phyloP scores from a whole-genome alignment of 2,329 filamentous ascomycete genomes.

The Fusarium napiforme region DNA sequence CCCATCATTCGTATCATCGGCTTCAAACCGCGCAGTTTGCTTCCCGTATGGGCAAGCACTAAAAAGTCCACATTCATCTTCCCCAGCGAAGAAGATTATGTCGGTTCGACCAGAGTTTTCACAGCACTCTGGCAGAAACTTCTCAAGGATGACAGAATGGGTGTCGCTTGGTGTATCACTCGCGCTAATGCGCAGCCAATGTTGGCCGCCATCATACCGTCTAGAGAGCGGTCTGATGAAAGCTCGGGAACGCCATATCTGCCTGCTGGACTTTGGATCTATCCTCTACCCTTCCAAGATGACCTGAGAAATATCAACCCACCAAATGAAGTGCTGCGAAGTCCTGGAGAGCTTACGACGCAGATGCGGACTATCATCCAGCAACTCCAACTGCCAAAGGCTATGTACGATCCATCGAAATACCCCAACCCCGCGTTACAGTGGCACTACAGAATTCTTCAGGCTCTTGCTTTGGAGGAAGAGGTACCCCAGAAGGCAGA shows the following conservation, averaged over 20 bases:
- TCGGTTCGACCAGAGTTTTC: conserved; percentile 94
- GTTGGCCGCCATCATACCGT: conserved; percentile 84
- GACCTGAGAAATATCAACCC: conserved; percentile 83
- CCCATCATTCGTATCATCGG: conserved; percentile 89
- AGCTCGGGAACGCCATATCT: conserved; percentile 74
- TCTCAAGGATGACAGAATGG: conserved; percentile 81
- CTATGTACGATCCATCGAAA: conserved; percentile 81
- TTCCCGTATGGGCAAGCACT: conserved; percentile 86
- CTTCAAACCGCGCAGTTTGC: conserved; percentile 82
- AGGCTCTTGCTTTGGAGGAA: conserved; percentile 90
- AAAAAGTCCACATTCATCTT: conserved; percentile 94
- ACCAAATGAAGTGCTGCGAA: conserved; percentile 60
- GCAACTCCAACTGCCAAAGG: conserved; percentile 89
- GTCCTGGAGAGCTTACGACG: conserved; percentile 79
- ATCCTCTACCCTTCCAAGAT: conserved; percentile 88
- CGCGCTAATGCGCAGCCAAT: conserved; percentile 82
- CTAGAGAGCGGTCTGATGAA: conserved; percentile 72
- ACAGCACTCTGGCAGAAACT: conserved; percentile 91
- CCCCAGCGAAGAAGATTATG: conserved; percentile 87
- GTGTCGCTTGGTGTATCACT: conserved; percentile 88
- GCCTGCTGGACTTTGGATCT: conserved; percentile 88
- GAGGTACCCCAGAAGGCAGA: conserved; percentile 79
- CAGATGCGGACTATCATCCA: conserved; percentile 85
- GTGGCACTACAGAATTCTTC: conserved; percentile 96
- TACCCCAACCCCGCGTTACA: conserved; percentile 94